Evolutionary conservation across 2,329 filamentous ascomycete genomes (phyloP), one percentile per base, ranked within the genome.

Genomic region (Colletotrichum scovillei): DNA sequence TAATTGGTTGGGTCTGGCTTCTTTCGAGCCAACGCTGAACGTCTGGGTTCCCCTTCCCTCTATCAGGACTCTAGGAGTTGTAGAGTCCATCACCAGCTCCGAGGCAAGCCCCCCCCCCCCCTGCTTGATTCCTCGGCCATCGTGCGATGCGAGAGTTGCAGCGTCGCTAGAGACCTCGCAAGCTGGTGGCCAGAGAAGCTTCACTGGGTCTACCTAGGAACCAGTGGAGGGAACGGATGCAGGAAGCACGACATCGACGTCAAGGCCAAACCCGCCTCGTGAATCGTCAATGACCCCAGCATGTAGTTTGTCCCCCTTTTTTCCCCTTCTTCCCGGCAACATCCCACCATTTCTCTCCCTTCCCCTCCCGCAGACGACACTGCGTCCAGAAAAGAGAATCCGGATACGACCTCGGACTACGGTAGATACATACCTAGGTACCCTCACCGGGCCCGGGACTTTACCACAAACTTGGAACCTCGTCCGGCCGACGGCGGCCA

Each of bases 361-460:
- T 57, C 22, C 55, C 46, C 32, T 42, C 53, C 16, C 19, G 56
- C 32, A 19, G 35, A 38, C 32, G n/a, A 49, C 38, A 30, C 19
- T 35, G 55, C 60, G 60, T 42, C 2, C n/a, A 11, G 38, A 16
- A 38, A 22, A 14, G 49, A 71, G 26, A 52, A 32, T 60, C 60
- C 46, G 55, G 66, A 70, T 65, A 70, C 67, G 67, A 73, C 55
- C 24, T 64, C 67, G 24, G 14, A 24, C 42, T 49, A 22, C 60
- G 26, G n/a, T 22, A 26, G 32, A 12, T 35, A 12, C 32, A 4
- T 35, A 11, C 32, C 30, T 24, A 24, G 26, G 4, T 35, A 12
- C 32, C 32, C 11, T 35, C 14, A n/a, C 58, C 16, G 14, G 30
- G 26, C 56, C 14, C 65, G 26, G 30, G 49, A 58, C 62, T 52